Percentiles rank a stretch among this genome's conserved stretches.
Evolutionary conservation across 768 basidiomycete genomes (phyloP).

Genomic region (Tulasnella sp.): DNA sequence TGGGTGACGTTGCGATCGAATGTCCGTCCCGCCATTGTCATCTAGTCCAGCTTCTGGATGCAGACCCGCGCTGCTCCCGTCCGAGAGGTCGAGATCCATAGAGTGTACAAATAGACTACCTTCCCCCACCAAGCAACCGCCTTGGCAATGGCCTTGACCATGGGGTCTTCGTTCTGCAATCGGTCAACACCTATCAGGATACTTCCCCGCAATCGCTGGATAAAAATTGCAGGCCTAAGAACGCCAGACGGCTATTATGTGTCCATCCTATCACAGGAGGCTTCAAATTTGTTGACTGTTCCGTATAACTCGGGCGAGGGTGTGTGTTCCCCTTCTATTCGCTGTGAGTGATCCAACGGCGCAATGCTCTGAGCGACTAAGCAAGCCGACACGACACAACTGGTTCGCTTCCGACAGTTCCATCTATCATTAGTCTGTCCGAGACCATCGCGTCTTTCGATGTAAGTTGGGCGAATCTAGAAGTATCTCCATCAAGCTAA

Average conservation of each 20-base stretch:
- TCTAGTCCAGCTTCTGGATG: background rate
- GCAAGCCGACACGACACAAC: no score
- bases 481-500: conserved; percentile 18
- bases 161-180: conserved; percentile 28
- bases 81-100: background rate
- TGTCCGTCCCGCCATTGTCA: no score
- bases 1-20: no score
- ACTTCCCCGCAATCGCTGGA: no score
- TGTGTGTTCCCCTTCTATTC: conserved; percentile 30
- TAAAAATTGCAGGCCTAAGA: no score
- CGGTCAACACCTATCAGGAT: conserved; percentile 24
- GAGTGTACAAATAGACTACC: background rate
- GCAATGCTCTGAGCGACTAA: no score
- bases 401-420: no score
- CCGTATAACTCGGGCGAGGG: conserved; percentile 34
- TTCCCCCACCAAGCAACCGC: background rate
- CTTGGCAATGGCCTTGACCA: conserved; percentile 17
- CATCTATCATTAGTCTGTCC: no score
- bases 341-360: conserved; percentile 16
- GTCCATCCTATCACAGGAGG: conserved; percentile 23
- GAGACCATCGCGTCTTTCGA: no score
- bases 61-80: background rate
- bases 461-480: no score
- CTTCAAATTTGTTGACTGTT: conserved; percentile 18
- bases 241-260: no score